Conservation (phyloP, 1,139 yeast genomes). For the Kodamaea sp. region DNA sequence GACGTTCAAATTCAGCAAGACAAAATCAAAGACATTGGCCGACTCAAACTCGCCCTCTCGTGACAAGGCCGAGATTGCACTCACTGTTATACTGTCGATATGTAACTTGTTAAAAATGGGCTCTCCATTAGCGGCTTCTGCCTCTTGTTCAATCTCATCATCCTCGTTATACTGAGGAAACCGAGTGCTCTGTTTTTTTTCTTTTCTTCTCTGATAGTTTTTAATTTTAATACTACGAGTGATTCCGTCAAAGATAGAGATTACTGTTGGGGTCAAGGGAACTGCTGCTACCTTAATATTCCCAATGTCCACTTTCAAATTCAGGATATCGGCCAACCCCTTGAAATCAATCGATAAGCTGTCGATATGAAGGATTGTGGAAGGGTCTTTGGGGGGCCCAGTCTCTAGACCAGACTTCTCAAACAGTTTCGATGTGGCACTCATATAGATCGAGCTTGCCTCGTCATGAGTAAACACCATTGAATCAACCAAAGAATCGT, state of each 20-base stretch:
- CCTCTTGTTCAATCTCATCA: slow-evolving; percentile 12
- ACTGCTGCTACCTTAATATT: slow-evolving; percentile 39
- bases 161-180: slow-evolving; percentile 34
- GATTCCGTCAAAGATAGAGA: slow-evolving; percentile 30
- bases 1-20: slow-evolving; percentile 28
- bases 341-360: slow-evolving; percentile 41
- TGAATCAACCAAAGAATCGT: slow-evolving; percentile 52
- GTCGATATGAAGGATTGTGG: slow-evolving; percentile 31
- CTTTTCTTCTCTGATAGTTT: slow-evolving; percentile 29
- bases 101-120: slow-evolving; percentile 30
- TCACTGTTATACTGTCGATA: slow-evolving; percentile 32
- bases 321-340: slow-evolving; percentile 47
- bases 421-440: slow-evolving; percentile 59
- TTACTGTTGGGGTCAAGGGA: slow-evolving; percentile 35
- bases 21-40: slow-evolving; percentile 25
- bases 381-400: slow-evolving; percentile 12
- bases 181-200: slow-evolving; percentile 13
- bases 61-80: slow-evolving; percentile 44
- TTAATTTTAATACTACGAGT: slow-evolving; percentile 31
- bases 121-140: slow-evolving; percentile 9
- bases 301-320: slow-evolving; percentile 47
- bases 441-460: slow-evolving; percentile 75
- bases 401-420: slow-evolving; percentile 12
- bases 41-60: slow-evolving; percentile 38
- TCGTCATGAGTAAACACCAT: slow-evolving; percentile 66